Evolutionary conservation across 768 basidiomycete species (phyloP).

Genomic region (Russula lepida): DNA sequence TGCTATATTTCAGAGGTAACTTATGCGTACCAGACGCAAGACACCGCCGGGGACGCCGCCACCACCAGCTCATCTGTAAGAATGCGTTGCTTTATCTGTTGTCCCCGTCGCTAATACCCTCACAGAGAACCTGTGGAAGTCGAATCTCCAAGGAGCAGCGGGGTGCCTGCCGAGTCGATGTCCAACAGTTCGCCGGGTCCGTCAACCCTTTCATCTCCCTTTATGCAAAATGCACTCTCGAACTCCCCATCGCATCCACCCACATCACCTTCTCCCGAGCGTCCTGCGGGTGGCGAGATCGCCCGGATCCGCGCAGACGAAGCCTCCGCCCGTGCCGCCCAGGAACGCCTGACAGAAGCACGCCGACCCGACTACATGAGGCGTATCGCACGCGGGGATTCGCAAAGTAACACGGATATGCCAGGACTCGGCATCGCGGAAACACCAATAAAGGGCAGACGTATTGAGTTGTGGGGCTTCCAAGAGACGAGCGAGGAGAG

Average conservation of each 20-base stretch:
- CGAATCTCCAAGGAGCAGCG: conserved; percentile 11
- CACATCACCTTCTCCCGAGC: conserved; percentile 25
- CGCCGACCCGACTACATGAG: conserved; percentile 67
- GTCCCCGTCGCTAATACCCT: neutral
- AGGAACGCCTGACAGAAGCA: conserved; percentile 47
- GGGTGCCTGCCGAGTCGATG: conserved; percentile 7
- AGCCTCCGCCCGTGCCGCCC: conserved; percentile 41
- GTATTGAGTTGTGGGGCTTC: conserved; percentile 52
- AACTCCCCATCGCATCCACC: conserved; percentile 6
- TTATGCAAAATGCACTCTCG: conserved; percentile 23
- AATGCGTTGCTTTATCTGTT: neutral
- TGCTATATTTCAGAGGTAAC: neutral
- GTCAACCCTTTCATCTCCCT: conserved; percentile 28
- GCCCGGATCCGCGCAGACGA: conserved; percentile 49
- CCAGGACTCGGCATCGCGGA: conserved; percentile 51
- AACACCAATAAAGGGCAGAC: conserved; percentile 63
- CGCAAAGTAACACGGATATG: conserved; percentile 33
- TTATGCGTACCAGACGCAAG: conserved; percentile 10
- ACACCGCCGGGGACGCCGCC: conserved; percentile 5
- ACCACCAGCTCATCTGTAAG: conserved; percentile 3
- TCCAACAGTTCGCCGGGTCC: conserved; percentile 23
- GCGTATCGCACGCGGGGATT: conserved; percentile 29
- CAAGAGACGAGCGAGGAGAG: conserved; percentile 48
- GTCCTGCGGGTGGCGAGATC: conserved; percentile 44
- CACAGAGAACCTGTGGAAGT: neutral